Conservation (phyloP, 73 alveolate species). For the Tetrahymena elliotti region DNA sequence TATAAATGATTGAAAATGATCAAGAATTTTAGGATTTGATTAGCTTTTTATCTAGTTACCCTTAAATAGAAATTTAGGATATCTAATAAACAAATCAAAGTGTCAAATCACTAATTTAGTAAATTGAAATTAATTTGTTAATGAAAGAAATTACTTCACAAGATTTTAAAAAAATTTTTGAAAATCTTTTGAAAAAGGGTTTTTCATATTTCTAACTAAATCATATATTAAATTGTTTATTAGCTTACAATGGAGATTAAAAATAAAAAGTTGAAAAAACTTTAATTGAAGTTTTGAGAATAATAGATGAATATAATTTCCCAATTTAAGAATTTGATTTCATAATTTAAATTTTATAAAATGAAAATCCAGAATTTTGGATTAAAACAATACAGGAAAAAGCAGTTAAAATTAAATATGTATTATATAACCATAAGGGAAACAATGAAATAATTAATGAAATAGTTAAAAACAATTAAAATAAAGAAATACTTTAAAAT, state of each 20-base stretch:
- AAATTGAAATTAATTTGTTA: not conserved
- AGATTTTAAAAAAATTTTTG: not conserved
- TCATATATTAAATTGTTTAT: too few relatives aligned
- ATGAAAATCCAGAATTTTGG: not conserved
- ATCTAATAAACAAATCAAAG: not conserved
- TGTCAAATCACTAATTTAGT: not conserved
- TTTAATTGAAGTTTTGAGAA: not conserved
- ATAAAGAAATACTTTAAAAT: too few relatives aligned
- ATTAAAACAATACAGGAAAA: not conserved
- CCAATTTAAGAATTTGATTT: not conserved
- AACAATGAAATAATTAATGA: not conserved
- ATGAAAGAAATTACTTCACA: not conserved
- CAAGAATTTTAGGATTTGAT: not conserved
- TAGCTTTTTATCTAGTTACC: not conserved
- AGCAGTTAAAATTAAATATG: not conserved
- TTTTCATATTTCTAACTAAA: not conserved
- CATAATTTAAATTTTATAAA: too few relatives aligned
- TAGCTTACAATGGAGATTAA: not conserved
- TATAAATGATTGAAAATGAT: too few relatives aligned
- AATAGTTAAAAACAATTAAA: too few relatives aligned
- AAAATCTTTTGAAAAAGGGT: too few relatives aligned
- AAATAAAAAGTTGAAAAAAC: too few relatives aligned
- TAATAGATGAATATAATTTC: not conserved
- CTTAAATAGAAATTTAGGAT: not conserved
- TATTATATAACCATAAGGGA: not conserved